Conservation (phyloP, 495 filamentous ascomycete genomes). For the Oidiodendron maius region DNA sequence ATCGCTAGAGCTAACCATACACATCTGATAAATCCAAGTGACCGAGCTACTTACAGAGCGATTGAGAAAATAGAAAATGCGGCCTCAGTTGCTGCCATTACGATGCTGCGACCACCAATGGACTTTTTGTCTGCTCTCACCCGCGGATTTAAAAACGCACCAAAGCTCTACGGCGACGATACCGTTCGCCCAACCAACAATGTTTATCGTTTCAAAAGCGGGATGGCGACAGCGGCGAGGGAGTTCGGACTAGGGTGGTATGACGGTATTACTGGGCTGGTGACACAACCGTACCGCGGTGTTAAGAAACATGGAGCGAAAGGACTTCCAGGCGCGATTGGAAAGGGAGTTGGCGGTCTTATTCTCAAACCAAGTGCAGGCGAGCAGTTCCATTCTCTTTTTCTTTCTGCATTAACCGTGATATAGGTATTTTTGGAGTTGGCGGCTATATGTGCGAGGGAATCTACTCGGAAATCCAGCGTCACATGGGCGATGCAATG, state of each 20-base stretch:
- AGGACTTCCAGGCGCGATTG: constrained; percentile 64
- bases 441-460: constrained; percentile 1
- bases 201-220: constrained; percentile 6
- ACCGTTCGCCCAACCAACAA: constrained; percentile 6
- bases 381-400: neutral
- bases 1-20: neutral
- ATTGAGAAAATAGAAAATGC: constrained; percentile 41
- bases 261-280: constrained; percentile 62
- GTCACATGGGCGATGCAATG: neutral
- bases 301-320: constrained; percentile 45
- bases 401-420: neutral
- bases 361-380: neutral
- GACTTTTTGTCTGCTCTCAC: constrained; percentile 41
- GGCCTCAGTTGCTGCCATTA: constrained; percentile 47
- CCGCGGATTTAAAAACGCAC: constrained; percentile 55
- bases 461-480: neutral
- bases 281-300: constrained; percentile 59
- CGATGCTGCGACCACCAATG: neutral
- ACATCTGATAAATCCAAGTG: constrained; percentile 62
- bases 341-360: constrained; percentile 61
- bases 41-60: constrained; percentile 52
- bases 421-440: neutral
- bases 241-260: constrained; percentile 57
- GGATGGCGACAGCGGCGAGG: neutral
- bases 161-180: constrained; percentile 32